These are phyloP conservation scores for Trametes cingulata DNA, from an alignment of 768 basidiomycete genomes.

Conservation along the genomic window DNA sequence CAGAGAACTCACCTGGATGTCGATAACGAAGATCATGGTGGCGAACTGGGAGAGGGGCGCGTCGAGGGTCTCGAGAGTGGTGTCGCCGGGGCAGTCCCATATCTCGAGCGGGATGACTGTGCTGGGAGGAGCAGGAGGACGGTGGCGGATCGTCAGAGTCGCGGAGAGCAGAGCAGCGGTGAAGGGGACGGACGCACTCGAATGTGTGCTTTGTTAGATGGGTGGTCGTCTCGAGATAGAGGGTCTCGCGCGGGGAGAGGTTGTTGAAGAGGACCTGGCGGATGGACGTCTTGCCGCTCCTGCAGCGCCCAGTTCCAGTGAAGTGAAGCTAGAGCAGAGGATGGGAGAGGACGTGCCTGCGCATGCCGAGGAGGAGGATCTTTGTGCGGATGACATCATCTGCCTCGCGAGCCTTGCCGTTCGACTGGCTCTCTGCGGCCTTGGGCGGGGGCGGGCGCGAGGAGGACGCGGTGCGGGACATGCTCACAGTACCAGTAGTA, in stretches of 20 bases:
- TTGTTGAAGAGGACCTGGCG: conserved; percentile 90
- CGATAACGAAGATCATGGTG: conserved; percentile 90
- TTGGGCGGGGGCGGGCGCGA: conserved; percentile 1
- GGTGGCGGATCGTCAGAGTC: conserved; percentile 1
- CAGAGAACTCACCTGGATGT: conserved; percentile 74
- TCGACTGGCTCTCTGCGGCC: neutral
- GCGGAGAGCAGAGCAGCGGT: neutral
- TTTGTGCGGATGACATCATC: conserved; percentile 50
- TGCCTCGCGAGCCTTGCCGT: neutral
- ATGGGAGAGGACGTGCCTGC: conserved; percentile 47
- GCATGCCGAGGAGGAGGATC: conserved; percentile 70
- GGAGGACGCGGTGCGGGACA: conserved; percentile 7
- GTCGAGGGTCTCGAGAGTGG: conserved; percentile 76
- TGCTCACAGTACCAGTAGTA: neutral
- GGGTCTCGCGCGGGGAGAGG: conserved; percentile 78
- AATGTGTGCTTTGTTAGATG: conserved; percentile 71
- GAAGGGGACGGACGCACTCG: conserved; percentile 62
- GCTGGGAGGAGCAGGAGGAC: conserved; percentile 46
- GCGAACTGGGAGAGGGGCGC: conserved; percentile 77
- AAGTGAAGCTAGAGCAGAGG: neutral
- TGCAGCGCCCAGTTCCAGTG: no score
- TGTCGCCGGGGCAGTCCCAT: conserved; percentile 93
- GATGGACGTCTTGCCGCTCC: conserved; percentile 92
- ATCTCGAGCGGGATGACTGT: conserved; percentile 91
- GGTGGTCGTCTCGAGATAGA: conserved; percentile 88